Base-by-base conservation (phyloP, 805 yeast species). In the Priceomyces medius region DNA sequence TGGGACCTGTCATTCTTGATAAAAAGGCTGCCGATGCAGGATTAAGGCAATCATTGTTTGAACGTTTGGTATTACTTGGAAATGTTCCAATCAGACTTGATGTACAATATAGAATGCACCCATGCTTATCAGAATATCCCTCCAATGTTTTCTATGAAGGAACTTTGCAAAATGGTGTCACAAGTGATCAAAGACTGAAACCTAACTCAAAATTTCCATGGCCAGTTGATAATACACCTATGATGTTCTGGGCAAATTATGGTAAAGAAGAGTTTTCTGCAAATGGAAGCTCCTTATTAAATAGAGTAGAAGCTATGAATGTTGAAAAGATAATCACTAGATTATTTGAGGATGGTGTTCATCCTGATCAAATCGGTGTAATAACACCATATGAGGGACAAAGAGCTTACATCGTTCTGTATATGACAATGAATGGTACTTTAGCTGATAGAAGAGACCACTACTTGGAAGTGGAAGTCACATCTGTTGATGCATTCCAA, bases 341-440 rank as follows among this genome's bases (percentile, higher is more conserved):
- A 46, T 68, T 88, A 38, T 84, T 88, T 58, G 76, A 73, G 48
- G 89, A 85, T 48, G 96, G 96, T 14, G 77, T 90, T 9, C 61
- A 71, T 37, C 91, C 96, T 0, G 73, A 73, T 18, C 91, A 88
- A 58, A 90, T 90, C 56, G 97, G 97, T 59, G 85, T 90, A 29
- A 83, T 90, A 42, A 90, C 97, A 4, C 97, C 97, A 0, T 90
- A 90, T 62, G 96, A 88, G 60, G 97, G 96, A 24, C 97, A 90
- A 65, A 71, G 96, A 46, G 86, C 90, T 0, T 89, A 83, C 57
- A 68, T 90, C 38, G 76, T 80, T 7, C 89, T 83, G 55, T 85
- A 85, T 60, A 80, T 90, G 88, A 77, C 78, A 52, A 61, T 80
- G 70, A 82, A 81, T 51, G 85, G 90, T 21, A 64, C 87, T 0